phyloP scores from a whole-genome alignment of 148 eudicot genomes.

The Nyssa sinensis region DNA sequence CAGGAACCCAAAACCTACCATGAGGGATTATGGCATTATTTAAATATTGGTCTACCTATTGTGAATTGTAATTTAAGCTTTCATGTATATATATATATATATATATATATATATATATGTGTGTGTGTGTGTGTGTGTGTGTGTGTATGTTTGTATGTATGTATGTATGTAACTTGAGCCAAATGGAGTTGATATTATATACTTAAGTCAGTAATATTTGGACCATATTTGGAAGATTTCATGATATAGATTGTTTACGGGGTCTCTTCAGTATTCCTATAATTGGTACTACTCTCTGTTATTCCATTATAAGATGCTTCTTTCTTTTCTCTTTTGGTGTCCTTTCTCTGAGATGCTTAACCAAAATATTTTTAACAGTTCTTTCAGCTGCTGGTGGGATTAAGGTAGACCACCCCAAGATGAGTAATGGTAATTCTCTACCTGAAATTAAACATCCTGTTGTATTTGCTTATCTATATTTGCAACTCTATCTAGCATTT shows the following conservation, averaged over 20 bases:
- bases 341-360: slow-evolving; percentile 4
- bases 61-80: too few species aligned
- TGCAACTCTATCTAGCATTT: background rate
- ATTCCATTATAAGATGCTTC: background rate
- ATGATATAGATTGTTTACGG: background rate
- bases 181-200: too few species aligned
- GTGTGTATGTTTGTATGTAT: too few species aligned
- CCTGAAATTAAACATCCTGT: background rate
- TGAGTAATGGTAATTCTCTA: slow-evolving; percentile 66
- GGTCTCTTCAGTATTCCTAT: background rate
- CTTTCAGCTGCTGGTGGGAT: slow-evolving; percentile 96
- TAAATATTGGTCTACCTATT: too few species aligned
- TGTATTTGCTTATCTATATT: background rate
- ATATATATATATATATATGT: too few species aligned
- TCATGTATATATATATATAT: too few species aligned
- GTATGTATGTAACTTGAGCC: too few species aligned
- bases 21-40: too few species aligned
- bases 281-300: background rate
- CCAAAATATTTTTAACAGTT: slow-evolving; percentile 44
- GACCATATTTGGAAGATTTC: background rate
- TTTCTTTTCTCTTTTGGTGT: background rate
- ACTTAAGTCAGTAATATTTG: background rate
- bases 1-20: too few species aligned
- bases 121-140: too few species aligned
- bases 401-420: slow-evolving; percentile 76